Base-by-base conservation (phyloP, 352 stramenopile genomes). In the Globisporangium spiculum region DNA sequence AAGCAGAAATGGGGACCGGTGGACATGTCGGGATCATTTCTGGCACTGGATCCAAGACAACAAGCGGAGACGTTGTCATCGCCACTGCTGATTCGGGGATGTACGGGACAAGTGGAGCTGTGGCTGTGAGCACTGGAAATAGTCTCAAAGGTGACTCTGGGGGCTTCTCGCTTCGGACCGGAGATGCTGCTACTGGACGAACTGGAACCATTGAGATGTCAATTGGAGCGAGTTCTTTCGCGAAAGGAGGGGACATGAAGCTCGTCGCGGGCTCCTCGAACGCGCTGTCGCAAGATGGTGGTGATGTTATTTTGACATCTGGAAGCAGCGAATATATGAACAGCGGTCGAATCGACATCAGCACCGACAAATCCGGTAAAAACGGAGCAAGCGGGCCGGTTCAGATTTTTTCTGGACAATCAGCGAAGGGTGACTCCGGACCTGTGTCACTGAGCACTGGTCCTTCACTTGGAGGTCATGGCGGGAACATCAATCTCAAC, bases 361-460 rank as follows among this genome's bases (percentile, higher is more conserved):
- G 74, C 30, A 97, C 88, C 8, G 78, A 86, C 20, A 77, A 88
- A 44, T 91, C 92, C 12, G 93, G 92, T 14, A 78, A 71, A 58
- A 67, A 73, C 66, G 93, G 93, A n/a, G 78, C 80, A 20, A 97
- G 84, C 67, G 90, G 91, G 2, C 78, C 72, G n/a, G 77, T 97
- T 59, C 63, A 66, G 27, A 68, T 96, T 44, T 78, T 62, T 1
- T 93, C 90, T 30, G 91, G 88, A 27, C 80, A 71, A 34, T 73
- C 84, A 56, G 70, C 61, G 50, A 74, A 69, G 60, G 86, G 86
- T 41, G 79, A 89, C 63, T 92, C 86, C 4, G 91, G 92, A n/a
- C 60, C 72, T 20, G 81, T 97, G 54, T 72, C 70, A 4, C 44
- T 97, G 8, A 73, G 62, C 4, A 96, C 90, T n/a, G 92, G 92